Evolutionary conservation across 352 stramenopile genomes (phyloP).

Genomic region (Blastocystis sp.): DNA sequence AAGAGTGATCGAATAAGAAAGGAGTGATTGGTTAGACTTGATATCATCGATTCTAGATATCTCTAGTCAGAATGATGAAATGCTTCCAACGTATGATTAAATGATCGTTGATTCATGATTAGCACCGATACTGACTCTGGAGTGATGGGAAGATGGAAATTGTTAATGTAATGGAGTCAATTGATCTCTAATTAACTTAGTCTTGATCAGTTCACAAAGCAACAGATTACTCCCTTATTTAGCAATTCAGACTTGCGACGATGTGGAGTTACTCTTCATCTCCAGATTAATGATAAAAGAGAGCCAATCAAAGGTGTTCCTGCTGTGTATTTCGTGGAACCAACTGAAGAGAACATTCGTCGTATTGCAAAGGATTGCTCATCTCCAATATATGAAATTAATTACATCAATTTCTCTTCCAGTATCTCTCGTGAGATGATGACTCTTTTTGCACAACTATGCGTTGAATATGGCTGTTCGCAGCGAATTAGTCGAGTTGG

Average conservation of each 20-base stretch:
- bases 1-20: neutral
- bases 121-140: slow-evolving; percentile 3
- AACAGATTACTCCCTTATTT: slow-evolving; percentile 87
- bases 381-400: slow-evolving; percentile 64
- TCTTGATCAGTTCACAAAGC: slow-evolving; percentile 48
- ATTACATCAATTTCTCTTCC: slow-evolving; percentile 58
- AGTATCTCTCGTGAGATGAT: slow-evolving; percentile 52
- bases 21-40: neutral
- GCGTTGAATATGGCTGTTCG: slow-evolving; percentile 52
- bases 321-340: slow-evolving; percentile 90
- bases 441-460: slow-evolving; percentile 58
- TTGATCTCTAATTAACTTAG: neutral
- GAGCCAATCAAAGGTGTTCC: slow-evolving; percentile 90
- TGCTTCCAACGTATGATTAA: slow-evolving; percentile 13
- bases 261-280: slow-evolving; percentile 90
- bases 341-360: slow-evolving; percentile 84
- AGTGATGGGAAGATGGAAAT: slow-evolving; percentile 43
- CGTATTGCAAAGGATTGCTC: slow-evolving; percentile 84
- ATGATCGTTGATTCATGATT: neutral
- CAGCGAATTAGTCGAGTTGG: slow-evolving; percentile 3
- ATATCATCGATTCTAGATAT: slow-evolving; percentile 52
- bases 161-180: slow-evolving; percentile 8
- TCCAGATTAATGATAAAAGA: slow-evolving; percentile 80
- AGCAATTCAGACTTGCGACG: slow-evolving; percentile 88
- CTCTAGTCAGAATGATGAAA: slow-evolving; percentile 39